Base-by-base conservation (phyloP, 768 basidiomycete genomes). In the Daedaleopsis nitida region DNA sequence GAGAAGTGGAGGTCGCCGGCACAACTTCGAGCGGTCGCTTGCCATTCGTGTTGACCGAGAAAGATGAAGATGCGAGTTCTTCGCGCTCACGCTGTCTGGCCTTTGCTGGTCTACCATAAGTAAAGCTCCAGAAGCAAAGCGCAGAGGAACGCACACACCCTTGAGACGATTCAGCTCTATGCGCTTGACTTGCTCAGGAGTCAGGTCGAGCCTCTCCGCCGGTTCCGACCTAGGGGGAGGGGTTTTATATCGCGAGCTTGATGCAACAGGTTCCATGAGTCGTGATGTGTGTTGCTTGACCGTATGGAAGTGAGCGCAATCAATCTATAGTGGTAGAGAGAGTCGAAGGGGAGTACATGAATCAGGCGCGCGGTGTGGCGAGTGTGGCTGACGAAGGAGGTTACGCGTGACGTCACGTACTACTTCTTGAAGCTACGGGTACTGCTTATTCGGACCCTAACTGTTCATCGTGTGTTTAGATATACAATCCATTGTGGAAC, bases 141-240 rank as follows among this genome's bases (percentile, higher is more conserved):
- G 12, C 44, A 34, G 27, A 38, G 24, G 35, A 11, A 27, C 37
- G 37, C 32, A 67, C 53, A 8, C 24, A 89, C 91, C 91, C 84
- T 83, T 87, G 23, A 94, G 75, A 55, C 92, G 83, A 67, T 94
- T 92, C 45, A 93, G 80, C 71, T 94, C 91, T 24, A 93, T 80
- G 58, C 84, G 82, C 69, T 83, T 87, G 49, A 84, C 75, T 70
- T 89, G 85, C 64, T 94, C 91, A 14, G 88, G 84, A 9, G 86
- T 86, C 35, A 86, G 64, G 56, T 70, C 66, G 1, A 68, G 23
- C 32, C 56, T 67, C 32, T 58, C 53, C 13, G 27, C 27, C 27
- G 60, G 54, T 11, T 55, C 49, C 27, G 27, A 32, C 16, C 69
- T 68, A 16, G 73, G 75, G 52, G 80, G 81, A 0, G 81, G 80